These are phyloP conservation scores for Sequoia sempervirens DNA, from an alignment of 75 land plant genomes.

Conservation along the genomic window DNA sequence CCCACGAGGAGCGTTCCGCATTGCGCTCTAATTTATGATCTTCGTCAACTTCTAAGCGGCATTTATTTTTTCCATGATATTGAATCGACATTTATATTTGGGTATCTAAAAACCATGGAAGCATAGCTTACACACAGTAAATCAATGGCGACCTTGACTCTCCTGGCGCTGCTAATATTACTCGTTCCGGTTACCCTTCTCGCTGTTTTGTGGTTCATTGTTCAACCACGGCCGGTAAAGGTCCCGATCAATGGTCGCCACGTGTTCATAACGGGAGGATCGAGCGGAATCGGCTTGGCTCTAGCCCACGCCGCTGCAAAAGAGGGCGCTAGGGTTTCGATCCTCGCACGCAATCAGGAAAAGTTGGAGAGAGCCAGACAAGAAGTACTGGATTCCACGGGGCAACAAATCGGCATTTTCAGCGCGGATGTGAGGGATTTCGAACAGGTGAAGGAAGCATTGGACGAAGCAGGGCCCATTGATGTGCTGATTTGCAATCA, in stretches of 20 bases:
- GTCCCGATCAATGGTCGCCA: conserved; percentile 58
- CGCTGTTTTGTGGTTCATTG: conserved; percentile 9
- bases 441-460: conserved; percentile 40
- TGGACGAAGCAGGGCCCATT: conserved; percentile 55
- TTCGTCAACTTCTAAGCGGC: too few relatives aligned
- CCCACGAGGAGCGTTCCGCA: too few relatives aligned
- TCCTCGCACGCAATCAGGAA: conserved; percentile 55
- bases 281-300: conserved; percentile 80
- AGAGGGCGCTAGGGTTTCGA: conserved; percentile 73
- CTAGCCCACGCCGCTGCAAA: conserved; percentile 60
- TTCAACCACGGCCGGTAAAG: conserved; percentile 31
- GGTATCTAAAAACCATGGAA: neutral
- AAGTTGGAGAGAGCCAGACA: conserved; percentile 53
- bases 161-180: neutral
- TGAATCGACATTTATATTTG: too few relatives aligned
- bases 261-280: conserved; percentile 79
- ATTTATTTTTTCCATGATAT: too few relatives aligned
- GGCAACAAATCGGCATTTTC: conserved; percentile 5
- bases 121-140: neutral
- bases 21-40: too few relatives aligned
- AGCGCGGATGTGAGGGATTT: conserved; percentile 74
- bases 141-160: neutral
- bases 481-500: conserved; percentile 83
- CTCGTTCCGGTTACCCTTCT: neutral
- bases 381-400: neutral